Percentiles rank a stretch among this genome's conserved stretches.
Conservation (phyloP, 225 moss, liverwort and hornwort species). For the Physcomitrellopsis africana region DNA sequence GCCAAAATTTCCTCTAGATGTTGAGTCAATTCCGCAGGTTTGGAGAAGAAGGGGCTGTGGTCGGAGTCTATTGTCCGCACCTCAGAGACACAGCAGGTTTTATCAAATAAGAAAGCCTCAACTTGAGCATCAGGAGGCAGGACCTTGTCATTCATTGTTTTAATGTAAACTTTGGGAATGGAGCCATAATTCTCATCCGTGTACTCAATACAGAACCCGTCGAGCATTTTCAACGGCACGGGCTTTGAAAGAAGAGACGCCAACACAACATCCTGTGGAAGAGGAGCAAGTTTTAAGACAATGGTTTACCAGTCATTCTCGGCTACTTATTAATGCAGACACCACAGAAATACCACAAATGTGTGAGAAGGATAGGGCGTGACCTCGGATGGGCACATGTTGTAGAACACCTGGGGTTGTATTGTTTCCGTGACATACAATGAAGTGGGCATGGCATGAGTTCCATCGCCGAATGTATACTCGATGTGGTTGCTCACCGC, state of each 20-base stretch:
- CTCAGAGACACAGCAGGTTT: constrained; percentile 35
- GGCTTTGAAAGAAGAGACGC: constrained; percentile 44
- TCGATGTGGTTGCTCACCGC: constrained; percentile 44
- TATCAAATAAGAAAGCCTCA: constrained; percentile 44
- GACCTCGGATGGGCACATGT: constrained; percentile 51
- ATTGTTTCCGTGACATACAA: constrained; percentile 46
- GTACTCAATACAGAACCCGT: constrained; percentile 44
- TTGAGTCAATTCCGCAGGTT: constrained; percentile 36
- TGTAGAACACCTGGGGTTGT: constrained; percentile 50
- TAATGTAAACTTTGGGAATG: constrained; percentile 50
- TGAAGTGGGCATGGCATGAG: constrained; percentile 44
- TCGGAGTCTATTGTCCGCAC: constrained; percentile 41
- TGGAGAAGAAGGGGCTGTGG: constrained; percentile 62
- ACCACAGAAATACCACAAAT: neutral
- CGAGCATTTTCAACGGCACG: constrained; percentile 42
- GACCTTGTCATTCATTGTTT: constrained; percentile 41
- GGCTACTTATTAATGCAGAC: neutral
- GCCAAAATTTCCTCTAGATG: constrained; percentile 45
- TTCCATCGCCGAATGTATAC: constrained; percentile 50
- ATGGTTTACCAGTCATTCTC: neutral
- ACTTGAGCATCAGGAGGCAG: constrained; percentile 40
- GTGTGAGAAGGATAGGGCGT: neutral
- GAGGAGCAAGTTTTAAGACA: neutral
- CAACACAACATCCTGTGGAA: constrained; percentile 49
- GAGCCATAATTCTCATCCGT: constrained; percentile 37